Percentiles rank a stretch among this genome's conserved stretches.
Evolutionary conservation across 2,329 filamentous ascomycete species (phyloP).

Genomic region (Diaporthe citriasiana): DNA sequence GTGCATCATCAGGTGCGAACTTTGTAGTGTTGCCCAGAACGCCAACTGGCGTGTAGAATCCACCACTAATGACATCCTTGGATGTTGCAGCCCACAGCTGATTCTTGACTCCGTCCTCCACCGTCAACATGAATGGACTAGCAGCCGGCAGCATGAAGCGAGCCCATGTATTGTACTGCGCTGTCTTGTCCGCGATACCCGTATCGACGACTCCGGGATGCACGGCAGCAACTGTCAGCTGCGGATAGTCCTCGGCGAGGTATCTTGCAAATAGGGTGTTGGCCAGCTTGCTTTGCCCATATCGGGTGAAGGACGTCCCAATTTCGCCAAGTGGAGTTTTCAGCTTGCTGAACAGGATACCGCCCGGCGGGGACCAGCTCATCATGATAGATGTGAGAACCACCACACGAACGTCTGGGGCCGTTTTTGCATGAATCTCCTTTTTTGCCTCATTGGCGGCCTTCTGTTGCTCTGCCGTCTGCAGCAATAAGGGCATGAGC

Average conservation of each 20-base stretch:
- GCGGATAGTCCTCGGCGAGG: slow-evolving; percentile 46
- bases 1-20: slow-evolving; percentile 45
- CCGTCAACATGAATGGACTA: slow-evolving; percentile 26
- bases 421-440: background rate
- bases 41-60: slow-evolving; percentile 55
- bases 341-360: slow-evolving; percentile 50
- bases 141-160: slow-evolving; percentile 44
- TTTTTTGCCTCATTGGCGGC: background rate
- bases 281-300: slow-evolving; percentile 51
- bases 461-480: slow-evolving; percentile 46
- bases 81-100: slow-evolving; percentile 57
- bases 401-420: slow-evolving; percentile 49
- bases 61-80: slow-evolving; percentile 47
- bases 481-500: slow-evolving; percentile 50
- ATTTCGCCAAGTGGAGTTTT: slow-evolving; percentile 45
- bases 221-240: slow-evolving; percentile 44
- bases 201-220: slow-evolving; percentile 46
- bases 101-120: slow-evolving; percentile 55
- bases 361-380: slow-evolving; percentile 42
- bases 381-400: slow-evolving; percentile 49
- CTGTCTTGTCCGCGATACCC: slow-evolving; percentile 40
- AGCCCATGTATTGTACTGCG: slow-evolving; percentile 37
- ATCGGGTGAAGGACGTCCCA: slow-evolving; percentile 45
- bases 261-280: slow-evolving; percentile 49
- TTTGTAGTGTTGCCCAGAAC: slow-evolving; percentile 17